Percentiles rank a stretch among this genome's conserved stretches.
These are phyloP conservation scores for Bonia amplexicaulis DNA, from an alignment of 176 grass and related monocot species.

Conservation along the genomic window DNA sequence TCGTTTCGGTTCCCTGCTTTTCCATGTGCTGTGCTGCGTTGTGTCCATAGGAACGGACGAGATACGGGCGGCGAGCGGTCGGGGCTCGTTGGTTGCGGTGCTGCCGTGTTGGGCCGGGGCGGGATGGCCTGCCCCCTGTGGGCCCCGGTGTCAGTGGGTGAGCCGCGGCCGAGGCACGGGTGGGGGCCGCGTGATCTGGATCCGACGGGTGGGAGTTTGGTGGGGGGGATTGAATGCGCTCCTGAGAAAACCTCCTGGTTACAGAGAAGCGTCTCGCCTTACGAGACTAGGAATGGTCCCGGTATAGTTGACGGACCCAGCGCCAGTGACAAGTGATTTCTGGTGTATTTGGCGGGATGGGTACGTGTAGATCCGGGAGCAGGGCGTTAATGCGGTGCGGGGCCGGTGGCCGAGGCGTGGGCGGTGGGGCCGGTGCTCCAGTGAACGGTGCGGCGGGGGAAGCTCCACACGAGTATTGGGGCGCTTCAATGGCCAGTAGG, in stretches of 20 bases:
- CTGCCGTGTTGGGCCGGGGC: background rate
- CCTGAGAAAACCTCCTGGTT: background rate
- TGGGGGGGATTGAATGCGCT: slow-evolving; percentile 17
- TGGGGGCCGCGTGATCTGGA: slow-evolving; percentile 35
- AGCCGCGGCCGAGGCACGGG: background rate
- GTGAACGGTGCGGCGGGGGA: background rate
- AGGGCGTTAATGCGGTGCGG: background rate
- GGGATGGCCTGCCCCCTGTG: background rate
- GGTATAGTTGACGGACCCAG: background rate
- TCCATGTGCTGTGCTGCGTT: background rate
- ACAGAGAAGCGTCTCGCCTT: accelerated
- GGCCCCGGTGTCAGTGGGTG: background rate
- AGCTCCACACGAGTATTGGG: background rate
- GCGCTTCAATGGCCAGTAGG: slow-evolving; percentile 22
- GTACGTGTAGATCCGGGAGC: background rate
- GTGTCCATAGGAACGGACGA: background rate
- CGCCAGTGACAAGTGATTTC: background rate
- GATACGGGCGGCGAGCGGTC: background rate
- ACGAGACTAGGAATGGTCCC: background rate
- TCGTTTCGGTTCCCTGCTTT: too few relatives aligned
- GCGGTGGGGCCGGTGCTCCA: background rate
- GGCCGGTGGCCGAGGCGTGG: slow-evolving; percentile 14
- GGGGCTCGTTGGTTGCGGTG: background rate
- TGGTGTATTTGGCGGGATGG: background rate
- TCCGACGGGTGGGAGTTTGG: slow-evolving; percentile 20